Conservation (phyloP, 2,329 filamentous ascomycete genomes). For the Colletotrichum sp. region DNA sequence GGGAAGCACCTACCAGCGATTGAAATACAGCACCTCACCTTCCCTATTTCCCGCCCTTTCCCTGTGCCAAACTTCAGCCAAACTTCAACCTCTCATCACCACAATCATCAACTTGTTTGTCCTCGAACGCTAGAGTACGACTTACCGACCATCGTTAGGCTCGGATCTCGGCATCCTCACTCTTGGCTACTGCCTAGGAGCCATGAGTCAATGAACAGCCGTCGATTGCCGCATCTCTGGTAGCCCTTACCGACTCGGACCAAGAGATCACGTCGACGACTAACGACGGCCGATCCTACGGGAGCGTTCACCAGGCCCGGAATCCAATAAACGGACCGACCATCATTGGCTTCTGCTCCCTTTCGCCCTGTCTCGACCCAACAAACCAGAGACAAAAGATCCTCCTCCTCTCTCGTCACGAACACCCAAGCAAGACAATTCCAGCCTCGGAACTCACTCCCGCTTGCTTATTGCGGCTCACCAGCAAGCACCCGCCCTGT, state of each 20-base stretch:
- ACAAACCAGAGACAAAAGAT: neutral
- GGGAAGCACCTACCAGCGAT: neutral
- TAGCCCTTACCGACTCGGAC: neutral
- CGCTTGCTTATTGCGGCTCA: conserved; percentile 8
- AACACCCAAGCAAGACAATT: neutral
- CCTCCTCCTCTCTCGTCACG: neutral
- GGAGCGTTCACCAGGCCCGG: neutral
- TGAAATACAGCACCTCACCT: neutral
- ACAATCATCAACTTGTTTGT: neutral
- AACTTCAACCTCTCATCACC: neutral
- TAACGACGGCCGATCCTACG: neutral
- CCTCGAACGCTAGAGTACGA: neutral
- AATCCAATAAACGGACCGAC: neutral
- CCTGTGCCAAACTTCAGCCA: neutral
- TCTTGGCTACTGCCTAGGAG: neutral
- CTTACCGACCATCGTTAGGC: neutral
- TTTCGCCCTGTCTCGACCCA: neutral
- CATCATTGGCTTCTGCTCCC: neutral
- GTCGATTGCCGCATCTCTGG: neutral
- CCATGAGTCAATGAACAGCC: neutral
- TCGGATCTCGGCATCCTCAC: neutral
- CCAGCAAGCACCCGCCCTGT: neutral
- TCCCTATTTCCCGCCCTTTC: neutral
- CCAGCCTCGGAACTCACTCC: conserved; percentile 2
- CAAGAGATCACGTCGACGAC: neutral